These are phyloP conservation scores for Oryza punctata DNA, from an alignment of 176 grass and related monocot genomes.

Conservation along the genomic window DNA sequence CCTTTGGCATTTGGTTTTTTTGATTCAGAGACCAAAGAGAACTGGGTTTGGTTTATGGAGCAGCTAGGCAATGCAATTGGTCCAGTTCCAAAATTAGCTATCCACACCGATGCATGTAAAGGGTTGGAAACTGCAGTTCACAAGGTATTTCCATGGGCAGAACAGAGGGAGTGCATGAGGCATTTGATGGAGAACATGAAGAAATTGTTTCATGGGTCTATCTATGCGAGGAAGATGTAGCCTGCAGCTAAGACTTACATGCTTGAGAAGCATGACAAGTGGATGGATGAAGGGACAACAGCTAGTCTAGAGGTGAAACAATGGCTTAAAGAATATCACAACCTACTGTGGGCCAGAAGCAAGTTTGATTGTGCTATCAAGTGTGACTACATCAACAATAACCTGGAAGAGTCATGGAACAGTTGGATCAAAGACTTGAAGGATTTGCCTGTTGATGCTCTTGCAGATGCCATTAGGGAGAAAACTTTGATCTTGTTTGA, in stretches of 20 bases:
- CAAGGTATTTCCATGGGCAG: too few species aligned
- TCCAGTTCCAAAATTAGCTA: too few species aligned
- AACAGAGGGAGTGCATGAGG: not conserved
- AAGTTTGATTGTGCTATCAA: not conserved
- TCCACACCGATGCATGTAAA: too few species aligned
- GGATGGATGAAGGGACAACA: not conserved
- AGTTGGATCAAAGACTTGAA: not conserved
- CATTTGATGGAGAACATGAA: not conserved
- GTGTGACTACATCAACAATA: conserved; percentile 7
- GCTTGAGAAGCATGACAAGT: not conserved
- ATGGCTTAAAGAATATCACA: not conserved
- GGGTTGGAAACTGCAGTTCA: too few species aligned
- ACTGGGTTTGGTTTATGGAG: not conserved
- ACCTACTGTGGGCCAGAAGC: too few species aligned
- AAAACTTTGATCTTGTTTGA: not conserved
- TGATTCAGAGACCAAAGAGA: too few species aligned
- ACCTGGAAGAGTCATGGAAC: not conserved
- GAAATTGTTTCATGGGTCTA: too few species aligned
- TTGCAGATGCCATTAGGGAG: too few species aligned
- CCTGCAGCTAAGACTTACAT: not conserved
- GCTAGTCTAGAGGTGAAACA: too few species aligned
- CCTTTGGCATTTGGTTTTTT: too few species aligned
- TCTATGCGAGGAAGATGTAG: not conserved
- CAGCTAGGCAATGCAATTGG: not conserved
- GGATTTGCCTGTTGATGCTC: not conserved